Conservation (phyloP, 257 asterid genomes). For the Agastache rugosa region DNA sequence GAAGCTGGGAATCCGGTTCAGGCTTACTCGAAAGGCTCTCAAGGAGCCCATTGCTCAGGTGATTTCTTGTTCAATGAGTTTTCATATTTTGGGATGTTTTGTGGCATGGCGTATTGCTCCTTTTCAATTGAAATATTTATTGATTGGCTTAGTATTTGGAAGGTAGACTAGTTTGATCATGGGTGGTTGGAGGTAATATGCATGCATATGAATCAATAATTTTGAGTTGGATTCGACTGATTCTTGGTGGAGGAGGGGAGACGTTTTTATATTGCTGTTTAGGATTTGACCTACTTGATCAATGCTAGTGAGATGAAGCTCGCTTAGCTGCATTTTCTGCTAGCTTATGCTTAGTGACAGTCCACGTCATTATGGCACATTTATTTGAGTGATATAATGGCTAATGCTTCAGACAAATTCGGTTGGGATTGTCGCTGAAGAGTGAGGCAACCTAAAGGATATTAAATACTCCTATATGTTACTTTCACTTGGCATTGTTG, state of each 20-base stretch:
- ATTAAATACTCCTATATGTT: neutral
- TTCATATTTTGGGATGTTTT: conserved; percentile 14
- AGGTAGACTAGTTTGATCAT: conserved; percentile 2
- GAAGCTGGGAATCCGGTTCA: conserved; percentile 87
- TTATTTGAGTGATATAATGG: neutral
- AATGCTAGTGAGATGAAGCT: neutral
- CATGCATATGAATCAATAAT: neutral
- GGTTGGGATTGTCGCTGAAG: neutral
- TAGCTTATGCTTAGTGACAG: neutral
- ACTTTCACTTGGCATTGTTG: neutral
- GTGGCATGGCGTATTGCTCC: neutral
- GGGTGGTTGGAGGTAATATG: neutral
- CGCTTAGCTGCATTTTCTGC: neutral
- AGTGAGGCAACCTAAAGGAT: neutral
- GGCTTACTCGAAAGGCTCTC: conserved; percentile 70
- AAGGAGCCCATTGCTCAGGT: conserved; percentile 82
- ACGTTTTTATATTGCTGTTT: conserved; percentile 13
- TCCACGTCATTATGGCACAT: neutral
- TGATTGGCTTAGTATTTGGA: neutral
- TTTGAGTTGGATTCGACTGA: conserved; percentile 17
- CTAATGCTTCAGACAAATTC: neutral
- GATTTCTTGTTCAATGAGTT: neutral
- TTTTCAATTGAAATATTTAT: neutral
- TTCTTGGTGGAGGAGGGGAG: conserved; percentile 8
- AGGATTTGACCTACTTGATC: neutral